These are phyloP conservation scores for Pythium volutum DNA, from an alignment of 352 stramenopile species.

Conservation along the genomic window DNA sequence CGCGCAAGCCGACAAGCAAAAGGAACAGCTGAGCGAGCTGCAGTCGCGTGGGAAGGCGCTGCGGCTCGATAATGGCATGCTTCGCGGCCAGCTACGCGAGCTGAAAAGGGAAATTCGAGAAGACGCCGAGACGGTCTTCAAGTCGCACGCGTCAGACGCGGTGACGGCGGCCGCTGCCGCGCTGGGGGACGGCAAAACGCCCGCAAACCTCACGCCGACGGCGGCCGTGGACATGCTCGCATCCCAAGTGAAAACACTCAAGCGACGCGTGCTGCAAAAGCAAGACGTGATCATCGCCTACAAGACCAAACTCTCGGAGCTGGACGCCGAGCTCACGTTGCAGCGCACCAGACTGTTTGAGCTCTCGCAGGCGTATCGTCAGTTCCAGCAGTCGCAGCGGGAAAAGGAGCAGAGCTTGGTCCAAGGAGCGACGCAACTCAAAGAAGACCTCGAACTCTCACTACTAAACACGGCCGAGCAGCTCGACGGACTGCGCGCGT, in stretches of 20 bases:
- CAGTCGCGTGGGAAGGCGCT: conserved; percentile 35
- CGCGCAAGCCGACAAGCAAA: conserved; percentile 33
- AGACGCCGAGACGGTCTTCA: background rate
- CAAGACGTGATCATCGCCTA: conserved; percentile 46
- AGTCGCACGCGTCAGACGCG: background rate
- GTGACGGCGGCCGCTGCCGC: background rate
- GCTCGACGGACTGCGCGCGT: conserved; percentile 53
- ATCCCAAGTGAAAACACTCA: conserved; percentile 40
- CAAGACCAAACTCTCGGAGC: conserved; percentile 36
- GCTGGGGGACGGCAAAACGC: background rate
- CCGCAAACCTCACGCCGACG: background rate
- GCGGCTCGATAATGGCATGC: conserved; percentile 33
- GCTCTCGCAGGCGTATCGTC: conserved; percentile 35
- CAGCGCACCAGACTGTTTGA: conserved; percentile 39
- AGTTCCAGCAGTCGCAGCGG: conserved; percentile 35
- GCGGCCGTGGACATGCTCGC: conserved; percentile 15
- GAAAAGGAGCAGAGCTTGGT: conserved; percentile 18
- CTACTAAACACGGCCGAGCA: conserved; percentile 26
- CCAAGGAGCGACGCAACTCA: conserved; percentile 18
- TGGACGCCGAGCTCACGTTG: conserved; percentile 32
- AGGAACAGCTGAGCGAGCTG: conserved; percentile 24
- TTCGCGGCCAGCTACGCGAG: conserved; percentile 28
- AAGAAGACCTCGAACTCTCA: conserved; percentile 19
- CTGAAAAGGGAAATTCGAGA: conserved; percentile 19
- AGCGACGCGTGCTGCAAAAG: conserved; percentile 53